phyloP scores from a whole-genome alignment of 257 asterid genomes.

The Verbena officinalis region DNA sequence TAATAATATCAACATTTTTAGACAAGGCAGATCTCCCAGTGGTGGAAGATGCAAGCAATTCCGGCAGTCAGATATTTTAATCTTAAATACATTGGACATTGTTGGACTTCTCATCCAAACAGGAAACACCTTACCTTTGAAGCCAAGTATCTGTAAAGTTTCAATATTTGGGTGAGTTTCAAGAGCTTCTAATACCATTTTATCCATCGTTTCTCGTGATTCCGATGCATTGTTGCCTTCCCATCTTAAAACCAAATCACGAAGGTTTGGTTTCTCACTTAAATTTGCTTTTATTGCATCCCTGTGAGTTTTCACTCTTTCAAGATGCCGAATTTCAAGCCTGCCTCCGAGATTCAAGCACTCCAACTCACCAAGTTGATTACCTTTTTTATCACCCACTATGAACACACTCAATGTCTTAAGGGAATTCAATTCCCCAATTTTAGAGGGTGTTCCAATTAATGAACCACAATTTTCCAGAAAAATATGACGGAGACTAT shows the following conservation, averaged over 20 bases:
- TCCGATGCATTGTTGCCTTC: not conserved
- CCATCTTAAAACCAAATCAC: slow-evolving; percentile 23
- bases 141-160: no score
- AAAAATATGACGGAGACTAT: slow-evolving; percentile 36
- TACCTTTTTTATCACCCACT: slow-evolving; percentile 29
- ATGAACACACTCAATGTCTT: slow-evolving; percentile 30
- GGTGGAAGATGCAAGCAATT: slow-evolving; percentile 14
- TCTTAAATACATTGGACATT: slow-evolving; percentile 3
- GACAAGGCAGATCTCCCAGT: slow-evolving; percentile 25
- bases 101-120: slow-evolving; percentile 14
- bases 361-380: slow-evolving; percentile 30
- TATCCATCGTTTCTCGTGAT: not conserved
- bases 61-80: not conserved
- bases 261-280: slow-evolving; percentile 30
- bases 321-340: slow-evolving; percentile 24
- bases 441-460: slow-evolving; percentile 30
- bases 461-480: slow-evolving; percentile 19
- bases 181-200: slow-evolving; percentile 28
- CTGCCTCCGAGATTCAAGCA: slow-evolving; percentile 14
- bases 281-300: slow-evolving; percentile 38
- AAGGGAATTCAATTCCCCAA: slow-evolving; percentile 32
- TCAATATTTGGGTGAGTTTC: no score
- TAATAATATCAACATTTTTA: slow-evolving; percentile 9
- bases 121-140: no score
- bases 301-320: slow-evolving; percentile 25